A percentile compares a stretch with the other conserved stretches of the same genome.
These are phyloP conservation scores for Durotheca rogersii DNA, from an alignment of 495 filamentous ascomycete species.

Conservation along the genomic window DNA sequence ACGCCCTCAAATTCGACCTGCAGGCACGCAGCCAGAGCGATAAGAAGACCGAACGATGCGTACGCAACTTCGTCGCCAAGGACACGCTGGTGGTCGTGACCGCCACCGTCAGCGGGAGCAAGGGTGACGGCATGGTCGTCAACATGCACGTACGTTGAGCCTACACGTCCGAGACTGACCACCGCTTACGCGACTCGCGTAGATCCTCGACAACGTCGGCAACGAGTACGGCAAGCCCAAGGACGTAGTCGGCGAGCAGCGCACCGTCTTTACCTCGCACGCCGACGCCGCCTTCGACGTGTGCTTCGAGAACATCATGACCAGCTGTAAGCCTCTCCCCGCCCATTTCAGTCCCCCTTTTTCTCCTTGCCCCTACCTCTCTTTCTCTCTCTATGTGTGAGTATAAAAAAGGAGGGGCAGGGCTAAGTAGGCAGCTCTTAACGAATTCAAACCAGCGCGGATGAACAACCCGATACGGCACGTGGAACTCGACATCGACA, in stretches of 20 bases:
- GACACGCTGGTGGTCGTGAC: conserved; percentile 99
- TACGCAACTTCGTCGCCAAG: conserved; percentile 91
- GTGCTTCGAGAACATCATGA: conserved; percentile 88
- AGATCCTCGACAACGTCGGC: conserved; percentile 93
- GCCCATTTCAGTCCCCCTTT: neutral
- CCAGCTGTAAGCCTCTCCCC: conserved; percentile 56
- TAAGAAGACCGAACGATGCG: conserved; percentile 76
- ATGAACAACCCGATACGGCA: conserved; percentile 66
- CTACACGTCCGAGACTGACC: too few relatives aligned
- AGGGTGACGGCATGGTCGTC: conserved; percentile 88
- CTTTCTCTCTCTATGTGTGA: too few relatives aligned
- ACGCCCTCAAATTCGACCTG: conserved; percentile 93
- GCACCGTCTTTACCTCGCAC: conserved; percentile 94
- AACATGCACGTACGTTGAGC: conserved; percentile 85
- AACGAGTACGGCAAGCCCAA: conserved; percentile 92
- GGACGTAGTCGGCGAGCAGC: conserved; percentile 87
- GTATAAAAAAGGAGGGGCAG: conserved; percentile 17
- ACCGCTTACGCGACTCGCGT: conserved; percentile 23
- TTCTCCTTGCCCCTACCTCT: conserved; percentile 1
- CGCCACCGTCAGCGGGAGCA: conserved; percentile 76
- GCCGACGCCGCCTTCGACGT: conserved; percentile 95
- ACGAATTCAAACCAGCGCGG: conserved; percentile 36
- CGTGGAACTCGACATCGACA: conserved; percentile 96
- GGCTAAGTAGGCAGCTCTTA: conserved; percentile 35
- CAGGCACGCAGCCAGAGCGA: conserved; percentile 63